Evolutionary conservation across 2,329 filamentous ascomycete species (phyloP), one percentile per base, ranked within the genome.

Genomic region (Tolypocladium nubicola): DNA sequence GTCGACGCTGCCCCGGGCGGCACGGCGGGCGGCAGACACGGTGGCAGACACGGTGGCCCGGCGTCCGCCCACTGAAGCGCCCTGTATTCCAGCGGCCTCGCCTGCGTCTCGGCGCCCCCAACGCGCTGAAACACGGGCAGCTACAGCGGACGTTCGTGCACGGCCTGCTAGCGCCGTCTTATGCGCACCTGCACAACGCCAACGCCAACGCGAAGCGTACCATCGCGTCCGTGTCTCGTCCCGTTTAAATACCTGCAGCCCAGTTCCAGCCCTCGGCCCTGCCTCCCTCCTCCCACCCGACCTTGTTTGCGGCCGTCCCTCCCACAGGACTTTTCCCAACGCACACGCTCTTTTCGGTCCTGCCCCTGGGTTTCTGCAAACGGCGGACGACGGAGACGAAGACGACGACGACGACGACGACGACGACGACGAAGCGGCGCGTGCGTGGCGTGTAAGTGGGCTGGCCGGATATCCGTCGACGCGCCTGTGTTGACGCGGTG

Each of bases 191-290:
- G 45, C 45, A 49, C 45, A 59, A 59, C 58, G 58, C 59, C 57
- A 63, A 63, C 62, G 62, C 60, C 60, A 62, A 63, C 62, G 62
- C 62, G 59, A 62, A 55, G 58, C 61, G 61, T 57, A 56, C 57
- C 41, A 53, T 52, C 61, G 61, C 61, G 61, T 62, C 59, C 60
- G 61, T 63, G 60, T 60, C 59, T 45, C 21, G 35, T 43, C 54
- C 53, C 55, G 54, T 55, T 63, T 59, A 64, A 64, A 64, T 64
- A 62, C 62, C 63, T 52, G 58, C 58, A 40, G 10, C 49, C 35
- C 38, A 49, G 30, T 38, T n/a, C 37, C 38, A 33, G 30, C 16
- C 53, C 52, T 30, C 55, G 14, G 21, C 49, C 56, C 45, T 54
- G 53, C 52, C n/a, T 43, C 45, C 58, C 57, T 53, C 57, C 43